Evolutionary conservation across 1,284 basidiomycete genomes (phyloP).

Genomic region (Porogramme epimiltina): DNA sequence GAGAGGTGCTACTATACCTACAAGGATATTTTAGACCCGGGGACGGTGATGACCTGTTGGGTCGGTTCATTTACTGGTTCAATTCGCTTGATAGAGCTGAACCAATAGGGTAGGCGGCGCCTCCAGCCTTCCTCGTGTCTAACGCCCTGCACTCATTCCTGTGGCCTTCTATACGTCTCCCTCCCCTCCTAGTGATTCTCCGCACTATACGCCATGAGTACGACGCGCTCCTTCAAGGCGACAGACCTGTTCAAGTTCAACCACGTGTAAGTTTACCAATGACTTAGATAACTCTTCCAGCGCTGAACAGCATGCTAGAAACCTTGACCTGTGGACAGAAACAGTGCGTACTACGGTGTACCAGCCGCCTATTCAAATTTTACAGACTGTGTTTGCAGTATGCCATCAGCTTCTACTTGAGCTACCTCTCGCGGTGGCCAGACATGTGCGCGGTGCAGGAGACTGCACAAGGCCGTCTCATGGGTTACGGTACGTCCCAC

Average conservation of each 20-base stretch:
- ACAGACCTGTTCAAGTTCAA: slow-evolving; percentile 92
- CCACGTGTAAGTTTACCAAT: slow-evolving; percentile 73
- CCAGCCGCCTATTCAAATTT: too few relatives aligned
- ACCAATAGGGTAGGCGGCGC: not conserved
- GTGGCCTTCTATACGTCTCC: not conserved
- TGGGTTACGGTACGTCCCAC: slow-evolving; percentile 77
- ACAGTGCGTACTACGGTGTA: slow-evolving; percentile 56
- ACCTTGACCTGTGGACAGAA: slow-evolving; percentile 93
- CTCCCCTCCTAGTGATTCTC: not conserved
- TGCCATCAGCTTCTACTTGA: slow-evolving; percentile 83
- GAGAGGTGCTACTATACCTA: too few relatives aligned
- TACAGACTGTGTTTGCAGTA: too few relatives aligned
- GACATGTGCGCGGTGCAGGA: slow-evolving; percentile 85
- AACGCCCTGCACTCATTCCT: not conserved
- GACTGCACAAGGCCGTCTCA: slow-evolving; percentile 76
- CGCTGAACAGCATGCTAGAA: too few relatives aligned
- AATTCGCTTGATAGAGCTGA: not conserved
- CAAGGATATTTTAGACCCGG: not conserved
- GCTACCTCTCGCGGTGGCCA: slow-evolving; percentile 87
- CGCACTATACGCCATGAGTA: slow-evolving; percentile 59
- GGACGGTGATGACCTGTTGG: not conserved
- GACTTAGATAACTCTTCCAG: too few relatives aligned
- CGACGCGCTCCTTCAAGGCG: slow-evolving; percentile 82
- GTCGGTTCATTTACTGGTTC: not conserved
- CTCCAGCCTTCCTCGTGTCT: not conserved